Evolutionary conservation across 2,329 filamentous ascomycete species (phyloP), one percentile per base, ranked within the genome.

Genomic region (Claviceps pazoutovae): DNA sequence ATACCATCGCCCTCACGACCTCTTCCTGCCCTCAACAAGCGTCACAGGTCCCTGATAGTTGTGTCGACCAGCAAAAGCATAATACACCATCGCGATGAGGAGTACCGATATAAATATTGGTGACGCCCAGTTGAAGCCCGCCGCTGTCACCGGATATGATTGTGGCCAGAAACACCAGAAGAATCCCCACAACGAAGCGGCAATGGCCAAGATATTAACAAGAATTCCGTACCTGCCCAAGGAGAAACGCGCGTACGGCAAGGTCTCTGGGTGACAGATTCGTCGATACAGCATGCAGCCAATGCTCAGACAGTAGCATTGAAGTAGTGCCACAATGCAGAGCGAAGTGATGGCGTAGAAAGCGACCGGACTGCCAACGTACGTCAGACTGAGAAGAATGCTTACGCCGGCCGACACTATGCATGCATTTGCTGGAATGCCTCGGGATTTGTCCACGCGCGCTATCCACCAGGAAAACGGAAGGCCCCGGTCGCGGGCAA

Each of bases 271-370:
- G 16, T 51, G 51, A 9, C 21, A 51, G 4, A 56, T 41, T 1
- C 52, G 42, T 21, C 54, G 51, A 53, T 54, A 57, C 36, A 57
- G 30, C 9, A 56, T 41, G 49, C 52, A 57, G 16, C 56, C 54
- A 36, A 56, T 54, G 19, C 56, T 56, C 7, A 56, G 34, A 43
- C 34, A 48, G 34, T 57, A 57, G 47, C 54, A 56, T 47, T 57
- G 56, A 30, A 56, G 49, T 4, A 51, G 9, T 2, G 56, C 51
- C 14, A 57, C 54, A 3, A 50, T 50, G 34, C 48, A 49, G 6
- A 57, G 54, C 7, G 56, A 57, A 2, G 45, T 53, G 11, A 57
- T 54, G 44, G 56, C 56, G 36, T 57, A 56, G 42, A 57, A 57
- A 2, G 56, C 55, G 30, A 53, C 49, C 13, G 54, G 52, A 30